A percentile compares a stretch with the other conserved stretches of the same genome.
Conservation (phyloP, 306 rosid genomes). For the Lathyrus aphaca region DNA sequence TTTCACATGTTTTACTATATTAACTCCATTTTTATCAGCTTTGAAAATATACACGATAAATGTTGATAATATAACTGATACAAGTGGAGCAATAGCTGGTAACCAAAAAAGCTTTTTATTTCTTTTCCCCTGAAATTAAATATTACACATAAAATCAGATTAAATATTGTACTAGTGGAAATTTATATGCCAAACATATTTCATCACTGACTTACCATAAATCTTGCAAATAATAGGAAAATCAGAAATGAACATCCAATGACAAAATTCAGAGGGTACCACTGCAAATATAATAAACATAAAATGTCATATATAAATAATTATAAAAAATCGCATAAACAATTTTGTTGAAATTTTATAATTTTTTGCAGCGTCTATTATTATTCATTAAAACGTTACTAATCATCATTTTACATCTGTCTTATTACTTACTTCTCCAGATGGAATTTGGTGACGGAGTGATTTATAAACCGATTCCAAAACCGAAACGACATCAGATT, state of each 20-base stretch:
- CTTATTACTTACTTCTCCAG: conserved; percentile 34
- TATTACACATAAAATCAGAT: conserved; percentile 5
- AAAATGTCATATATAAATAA: conserved; percentile 13
- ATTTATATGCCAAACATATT: neutral
- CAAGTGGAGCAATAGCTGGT: conserved; percentile 77
- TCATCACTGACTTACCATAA: conserved; percentile 74
- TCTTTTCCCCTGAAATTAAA: conserved; percentile 68
- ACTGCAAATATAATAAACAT: conserved; percentile 50
- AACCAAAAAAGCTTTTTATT: conserved; percentile 85
- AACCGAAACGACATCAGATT: conserved; percentile 75
- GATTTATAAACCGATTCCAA: conserved; percentile 61
- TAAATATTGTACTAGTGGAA: neutral
- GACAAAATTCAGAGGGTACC: conserved; percentile 73
- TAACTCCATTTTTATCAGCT: conserved; percentile 85
- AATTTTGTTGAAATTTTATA: neutral
- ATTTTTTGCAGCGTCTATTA: neutral
- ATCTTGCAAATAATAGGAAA: conserved; percentile 64
- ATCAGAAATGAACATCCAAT: conserved; percentile 79
- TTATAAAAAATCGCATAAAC: neutral
- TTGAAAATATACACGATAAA: conserved; percentile 67
- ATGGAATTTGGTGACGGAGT: conserved; percentile 41
- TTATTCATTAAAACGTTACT: too few relatives aligned
- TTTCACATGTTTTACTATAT: conserved; percentile 69
- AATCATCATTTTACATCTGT: too few relatives aligned
- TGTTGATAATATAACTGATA: conserved; percentile 78